Evolutionary conservation across 148 eudicot species (phyloP).

Genomic region (Rhododendron griersonianum): DNA sequence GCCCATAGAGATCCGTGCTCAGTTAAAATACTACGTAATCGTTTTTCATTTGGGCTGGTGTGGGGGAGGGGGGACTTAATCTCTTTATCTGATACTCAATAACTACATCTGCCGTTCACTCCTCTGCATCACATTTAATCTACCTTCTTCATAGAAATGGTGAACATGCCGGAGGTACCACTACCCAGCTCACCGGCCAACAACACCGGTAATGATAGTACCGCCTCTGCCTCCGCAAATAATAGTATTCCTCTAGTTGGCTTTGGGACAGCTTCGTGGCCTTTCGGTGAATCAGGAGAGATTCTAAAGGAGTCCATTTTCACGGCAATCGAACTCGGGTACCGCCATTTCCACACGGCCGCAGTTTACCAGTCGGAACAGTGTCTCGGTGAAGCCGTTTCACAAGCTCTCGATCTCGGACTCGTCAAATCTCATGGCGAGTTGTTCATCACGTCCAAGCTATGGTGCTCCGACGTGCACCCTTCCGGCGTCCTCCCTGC

Average conservation of each 20-base stretch:
- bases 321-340: constrained; percentile 14
- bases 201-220: too few relatives aligned
- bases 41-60: too few relatives aligned
- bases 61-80: too few relatives aligned
- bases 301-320: constrained; percentile 6
- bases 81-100: too few relatives aligned
- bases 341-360: constrained; percentile 20
- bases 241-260: constrained; percentile 5
- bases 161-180: background rate
- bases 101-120: too few relatives aligned
- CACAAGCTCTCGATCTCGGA: constrained; percentile 4
- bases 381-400: constrained; percentile 16
- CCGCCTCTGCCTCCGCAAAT: too few relatives aligned
- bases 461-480: constrained; percentile 18
- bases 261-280: constrained; percentile 13
- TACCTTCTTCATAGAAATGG: too few relatives aligned
- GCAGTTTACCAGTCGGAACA: constrained; percentile 17
- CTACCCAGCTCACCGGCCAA: background rate
- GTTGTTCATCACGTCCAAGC: constrained; percentile 18
- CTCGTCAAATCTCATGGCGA: background rate
- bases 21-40: too few relatives aligned
- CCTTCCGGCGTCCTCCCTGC: constrained; percentile 16
- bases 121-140: too few relatives aligned
- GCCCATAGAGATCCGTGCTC: too few relatives aligned
- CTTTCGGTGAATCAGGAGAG: background rate